Conservation (phyloP, 805 yeast species). For the Wickerhamiella nectarea region DNA sequence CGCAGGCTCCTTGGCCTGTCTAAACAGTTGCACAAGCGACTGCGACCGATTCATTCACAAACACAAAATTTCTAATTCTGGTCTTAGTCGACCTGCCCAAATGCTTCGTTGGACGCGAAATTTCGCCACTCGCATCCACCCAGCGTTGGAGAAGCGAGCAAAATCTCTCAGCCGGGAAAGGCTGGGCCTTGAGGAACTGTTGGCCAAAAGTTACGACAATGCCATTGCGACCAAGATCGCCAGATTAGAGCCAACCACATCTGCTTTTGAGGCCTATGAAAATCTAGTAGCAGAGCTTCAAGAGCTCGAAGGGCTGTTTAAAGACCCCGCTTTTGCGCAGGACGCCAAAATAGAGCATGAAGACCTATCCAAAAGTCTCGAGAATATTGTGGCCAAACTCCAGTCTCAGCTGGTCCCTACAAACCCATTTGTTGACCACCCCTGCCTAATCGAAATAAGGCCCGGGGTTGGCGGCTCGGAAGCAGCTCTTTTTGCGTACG, state of each 20-base stretch:
- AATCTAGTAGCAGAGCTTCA: slow-evolving; percentile 27
- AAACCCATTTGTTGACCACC: slow-evolving; percentile 58
- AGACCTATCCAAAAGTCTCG: slow-evolving; percentile 33
- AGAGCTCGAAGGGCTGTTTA: slow-evolving; percentile 34
- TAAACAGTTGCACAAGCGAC: background rate
- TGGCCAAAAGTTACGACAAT: slow-evolving; percentile 28
- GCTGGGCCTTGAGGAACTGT: slow-evolving; percentile 28
- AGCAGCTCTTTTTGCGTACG: slow-evolving; percentile 75
- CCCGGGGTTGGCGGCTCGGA: slow-evolving; percentile 97
- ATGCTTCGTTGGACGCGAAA: background rate
- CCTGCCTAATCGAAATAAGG: slow-evolving; percentile 70
- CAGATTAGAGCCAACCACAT: slow-evolving; percentile 33
- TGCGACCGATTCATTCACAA: background rate
- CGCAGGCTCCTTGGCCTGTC: background rate
- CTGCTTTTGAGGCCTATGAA: slow-evolving; percentile 23
- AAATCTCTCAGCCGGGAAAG: slow-evolving; percentile 31
- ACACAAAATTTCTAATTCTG: no score
- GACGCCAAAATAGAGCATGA: slow-evolving; percentile 55
- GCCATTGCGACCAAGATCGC: slow-evolving; percentile 16
- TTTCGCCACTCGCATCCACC: slow-evolving; percentile 31
- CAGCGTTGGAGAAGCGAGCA: slow-evolving; percentile 39
- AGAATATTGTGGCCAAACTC: slow-evolving; percentile 35
- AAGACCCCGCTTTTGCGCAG: slow-evolving; percentile 35
- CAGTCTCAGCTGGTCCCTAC: slow-evolving; percentile 51
- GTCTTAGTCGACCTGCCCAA: no score